Evolutionary conservation across 2,329 filamentous ascomycete species (phyloP), one percentile per base, ranked within the genome.

Genomic region (Stachybotrys echinatus): DNA sequence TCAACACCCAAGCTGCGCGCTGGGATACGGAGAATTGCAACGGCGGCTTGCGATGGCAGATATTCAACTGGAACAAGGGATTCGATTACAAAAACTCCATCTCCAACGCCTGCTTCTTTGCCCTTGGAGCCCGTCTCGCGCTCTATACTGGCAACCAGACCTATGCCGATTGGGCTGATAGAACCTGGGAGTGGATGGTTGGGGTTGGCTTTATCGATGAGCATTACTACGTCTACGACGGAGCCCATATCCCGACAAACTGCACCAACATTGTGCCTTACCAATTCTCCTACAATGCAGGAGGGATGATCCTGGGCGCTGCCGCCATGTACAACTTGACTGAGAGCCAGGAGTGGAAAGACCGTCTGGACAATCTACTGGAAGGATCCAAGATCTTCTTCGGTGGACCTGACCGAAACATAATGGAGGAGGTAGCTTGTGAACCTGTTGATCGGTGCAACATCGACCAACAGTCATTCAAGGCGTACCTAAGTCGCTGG

Each of bases 11-110:
- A 61, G 83, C 82, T 3, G 72, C 74, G 23, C 81, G 88, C 37
- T 94, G 88, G 89, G 88, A 92, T 54, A 73, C 65, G 1, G 67
- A 74, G 1, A 71, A 80, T 47, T 95, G 89, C 58, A 76, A 74
- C n/a, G 89, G 89, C 39, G 90, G 89, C 6, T 66, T 94, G 47
- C 80, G 87, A 54, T 92, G 88, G 88, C 90, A 95, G 69, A 90
- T 95, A 45, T 92, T 88, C 63, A 76, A 80, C 1, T 91, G 88
- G 74, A 94, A 95, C 63, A 83, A 79, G 39, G 91, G 90, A 14
- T 95, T 85, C 68, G 79, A 86, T 58, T 91, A 92, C 76, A 94
- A 84, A 61, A 84, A 84, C 52, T 76, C 80, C 3, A 83, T 84
- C 52, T 83, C 80, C 0, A 80, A 83, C 55, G 81, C 78, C 2